Evolutionary conservation across 192 early-diverging fungal genomes (phyloP).

Genomic region (Linnemannia elongata): DNA sequence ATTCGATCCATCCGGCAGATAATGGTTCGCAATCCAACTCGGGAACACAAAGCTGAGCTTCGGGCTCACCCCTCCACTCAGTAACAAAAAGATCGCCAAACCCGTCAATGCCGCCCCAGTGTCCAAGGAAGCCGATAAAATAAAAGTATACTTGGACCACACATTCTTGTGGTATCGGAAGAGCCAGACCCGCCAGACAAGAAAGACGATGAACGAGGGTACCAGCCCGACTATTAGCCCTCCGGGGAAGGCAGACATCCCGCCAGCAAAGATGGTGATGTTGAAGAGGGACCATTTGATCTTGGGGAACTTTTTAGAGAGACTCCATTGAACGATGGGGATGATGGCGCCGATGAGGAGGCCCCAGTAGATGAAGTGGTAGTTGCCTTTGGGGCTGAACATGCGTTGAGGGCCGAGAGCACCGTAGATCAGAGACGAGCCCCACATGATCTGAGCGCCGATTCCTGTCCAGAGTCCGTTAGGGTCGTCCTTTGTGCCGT

Average conservation of each 20-base stretch:
- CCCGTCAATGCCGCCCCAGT: constrained; percentile 61
- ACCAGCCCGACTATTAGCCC: constrained; percentile 53
- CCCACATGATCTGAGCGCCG: constrained; percentile 63
- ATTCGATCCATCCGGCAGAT: constrained; percentile 6
- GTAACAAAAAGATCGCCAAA: constrained; percentile 54
- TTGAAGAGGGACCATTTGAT: constrained; percentile 56
- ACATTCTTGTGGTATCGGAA: constrained; percentile 58
- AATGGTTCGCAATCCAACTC: constrained; percentile 20
- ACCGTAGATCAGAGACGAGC: constrained; percentile 77
- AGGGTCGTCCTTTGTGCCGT: constrained; percentile 45
- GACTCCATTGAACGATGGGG: constrained; percentile 63
- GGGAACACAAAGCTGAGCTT: constrained; percentile 1
- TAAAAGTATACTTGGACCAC: constrained; percentile 75
- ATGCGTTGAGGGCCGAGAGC: constrained; percentile 73
- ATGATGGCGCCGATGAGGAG: constrained; percentile 65
- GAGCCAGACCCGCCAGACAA: constrained; percentile 61
- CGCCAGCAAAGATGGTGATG: constrained; percentile 62
- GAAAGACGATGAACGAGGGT: constrained; percentile 21
- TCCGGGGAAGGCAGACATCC: constrained; percentile 59
- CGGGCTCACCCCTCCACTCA: constrained; percentile 54
- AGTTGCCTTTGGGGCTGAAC: constrained; percentile 58
- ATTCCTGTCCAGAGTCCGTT: constrained; percentile 60
- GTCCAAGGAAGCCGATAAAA: constrained; percentile 72
- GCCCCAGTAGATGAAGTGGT: constrained; percentile 38
- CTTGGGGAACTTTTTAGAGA: constrained; percentile 64